Conservation (phyloP, 2,329 filamentous ascomycete genomes). For the Pseudogymnoascus sp. region DNA sequence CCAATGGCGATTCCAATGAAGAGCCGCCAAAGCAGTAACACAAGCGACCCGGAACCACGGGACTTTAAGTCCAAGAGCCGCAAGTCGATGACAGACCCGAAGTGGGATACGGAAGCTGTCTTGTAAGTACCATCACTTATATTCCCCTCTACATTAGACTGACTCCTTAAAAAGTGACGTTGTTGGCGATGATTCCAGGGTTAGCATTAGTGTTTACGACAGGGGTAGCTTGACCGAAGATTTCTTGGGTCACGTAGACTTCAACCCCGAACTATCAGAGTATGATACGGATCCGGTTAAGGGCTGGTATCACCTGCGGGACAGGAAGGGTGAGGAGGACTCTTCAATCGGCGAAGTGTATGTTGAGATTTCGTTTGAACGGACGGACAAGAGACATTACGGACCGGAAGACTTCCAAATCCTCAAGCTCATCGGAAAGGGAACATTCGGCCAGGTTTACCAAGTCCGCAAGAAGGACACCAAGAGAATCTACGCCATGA, state of each 20-base stretch:
- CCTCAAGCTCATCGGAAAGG: slow-evolving; percentile 91
- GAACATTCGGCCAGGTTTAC: slow-evolving; percentile 97
- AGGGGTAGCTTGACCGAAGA: slow-evolving; percentile 71
- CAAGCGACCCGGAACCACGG: slow-evolving; percentile 63
- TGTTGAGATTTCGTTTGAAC: slow-evolving; percentile 77
- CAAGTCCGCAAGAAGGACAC: slow-evolving; percentile 98
- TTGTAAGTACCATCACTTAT: slow-evolving; percentile 60
- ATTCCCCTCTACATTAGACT: slow-evolving; percentile 14
- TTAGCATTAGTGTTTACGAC: slow-evolving; percentile 93
- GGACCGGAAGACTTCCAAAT: slow-evolving; percentile 96
- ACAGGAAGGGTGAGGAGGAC: slow-evolving; percentile 70
- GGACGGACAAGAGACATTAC: slow-evolving; percentile 81
- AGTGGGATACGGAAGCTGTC: slow-evolving; percentile 90
- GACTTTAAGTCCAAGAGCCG: slow-evolving; percentile 50
- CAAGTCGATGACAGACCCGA: slow-evolving; percentile 67
- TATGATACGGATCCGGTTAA: slow-evolving; percentile 63
- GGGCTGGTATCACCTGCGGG: slow-evolving; percentile 77
- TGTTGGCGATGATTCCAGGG: slow-evolving; percentile 78
- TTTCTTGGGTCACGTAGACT: slow-evolving; percentile 83
- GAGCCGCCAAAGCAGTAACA: slow-evolving; percentile 93
- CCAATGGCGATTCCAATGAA: slow-evolving; percentile 92
- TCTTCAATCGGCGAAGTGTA: slow-evolving; percentile 79
- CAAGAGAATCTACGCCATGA: slow-evolving; percentile 95
- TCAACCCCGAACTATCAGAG: slow-evolving; percentile 60
- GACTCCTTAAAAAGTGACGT: slow-evolving; percentile 64